Base-by-base conservation (phyloP, 139 green algal genomes). In the Chlorella vulgaris region DNA sequence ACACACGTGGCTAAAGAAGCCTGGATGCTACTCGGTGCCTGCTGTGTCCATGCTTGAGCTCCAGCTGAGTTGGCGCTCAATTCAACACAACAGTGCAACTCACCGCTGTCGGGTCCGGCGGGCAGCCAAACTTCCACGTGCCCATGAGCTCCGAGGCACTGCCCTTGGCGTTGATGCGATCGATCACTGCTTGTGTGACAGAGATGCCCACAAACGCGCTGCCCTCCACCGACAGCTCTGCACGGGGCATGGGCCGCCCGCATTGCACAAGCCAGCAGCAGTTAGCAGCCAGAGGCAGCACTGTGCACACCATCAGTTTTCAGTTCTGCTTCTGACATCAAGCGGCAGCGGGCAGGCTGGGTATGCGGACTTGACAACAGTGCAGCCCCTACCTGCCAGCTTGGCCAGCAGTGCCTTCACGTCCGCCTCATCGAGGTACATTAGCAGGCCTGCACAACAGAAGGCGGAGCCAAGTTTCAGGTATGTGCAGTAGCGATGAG, bases 81-180 rank as follows among this genome's bases (percentile, higher is more conserved):
- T 2, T 10, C 15, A 26, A 5, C 28, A n/a, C 55, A 28, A n/a
- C 55, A 28, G 55, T n/a, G 39, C 39, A 76, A 19, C 42, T 10
- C 51, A 80, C 65, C 36, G 80, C 42, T n/a, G 47, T 55, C 2
- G 83, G 83, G 50, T 87, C 78, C 21, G 43, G 1, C 7, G 83
- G 83, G 35, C 70, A 82, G 50, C 83, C 83, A 87, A 85, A 87
- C 61, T 62, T 29, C 83, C 83, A 87, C 42, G 53, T 78, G 31
- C 26, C 43, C 58, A 85, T 78, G 24, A 87, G 69, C 38, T 31
- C 50, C n/a, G 67, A 28, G 26, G 15, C 26, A 15, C 24, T 55
- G 35, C 50, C 75, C 42, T 18, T 53, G 29, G 29, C 35, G 7
- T 47, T 47, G 22, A 85, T 73, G 58, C 68, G 50, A n/a, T 53